Evolutionary conservation across 306 rosid genomes (phyloP), one percentile per base, ranked within the genome.

Genomic region (Lathyrus aphaca): DNA sequence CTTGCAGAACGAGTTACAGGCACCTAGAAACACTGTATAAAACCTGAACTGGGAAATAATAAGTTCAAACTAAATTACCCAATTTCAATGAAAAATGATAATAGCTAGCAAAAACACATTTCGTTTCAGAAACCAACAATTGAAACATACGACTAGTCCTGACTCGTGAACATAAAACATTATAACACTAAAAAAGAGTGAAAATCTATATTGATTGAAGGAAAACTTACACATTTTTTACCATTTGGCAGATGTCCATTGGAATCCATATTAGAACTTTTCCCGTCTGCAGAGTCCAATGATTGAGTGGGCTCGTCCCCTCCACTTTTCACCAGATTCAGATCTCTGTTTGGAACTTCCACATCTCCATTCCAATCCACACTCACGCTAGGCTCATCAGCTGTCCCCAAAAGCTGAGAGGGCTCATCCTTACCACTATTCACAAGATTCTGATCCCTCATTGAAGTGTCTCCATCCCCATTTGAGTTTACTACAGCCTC

Each of bases 181-280:
- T 6, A 27, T 14, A 27, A 27, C 39, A 56, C 13, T 17, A 46
- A 68, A 58, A 66, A 73, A 57, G 1, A 3, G 69, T 4, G 29
- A 32, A 48, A 62, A 54, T 53, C 42, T 7, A 49, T 9, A 48
- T 45, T 58, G 46, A 49, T 70, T 13, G 74, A 76, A 50, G 37
- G 71, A 57, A 57, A 81, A 73, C 87, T 86, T 85, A 90, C 96
- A 51, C 71, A 71, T 71, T 85, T 82, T 59, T 74, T 74, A 63
- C 80, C 87, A 74, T 88, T 84, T 61, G 45, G 38, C 69, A 59
- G 75, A 65, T 75, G 80, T 51, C 81, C 75, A 66, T 65, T 73
- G 11, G 54, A 78, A 71, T 53, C 71, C 54, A 59, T 64, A 60
- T 55, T 57, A 25, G 39, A 58, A 51, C 62, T 75, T 40, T 64